Percentiles rank a stretch among this genome's conserved stretches.
Evolutionary conservation across 2,329 filamentous ascomycete genomes (phyloP).

Genomic region (Shiraia sp.): DNA sequence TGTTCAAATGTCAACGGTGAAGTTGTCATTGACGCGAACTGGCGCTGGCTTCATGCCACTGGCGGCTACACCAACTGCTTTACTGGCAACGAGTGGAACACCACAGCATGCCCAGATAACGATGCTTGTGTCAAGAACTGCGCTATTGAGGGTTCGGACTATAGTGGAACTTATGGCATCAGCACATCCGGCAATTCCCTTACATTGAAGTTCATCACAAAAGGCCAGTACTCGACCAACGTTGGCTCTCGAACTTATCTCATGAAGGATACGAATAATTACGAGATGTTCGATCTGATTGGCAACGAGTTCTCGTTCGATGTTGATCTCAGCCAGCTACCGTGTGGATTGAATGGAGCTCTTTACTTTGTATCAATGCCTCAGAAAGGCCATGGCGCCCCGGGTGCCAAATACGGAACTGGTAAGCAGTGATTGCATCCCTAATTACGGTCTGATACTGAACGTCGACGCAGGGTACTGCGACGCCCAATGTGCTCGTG

Average conservation of each 20-base stretch:
- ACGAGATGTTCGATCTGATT: constrained; percentile 41
- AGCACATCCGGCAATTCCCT: constrained; percentile 55
- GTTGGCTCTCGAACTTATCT: constrained; percentile 43
- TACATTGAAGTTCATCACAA: constrained; percentile 59
- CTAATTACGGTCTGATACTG: background rate
- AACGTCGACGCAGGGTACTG: constrained; percentile 42
- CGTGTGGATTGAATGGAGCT: constrained; percentile 68
- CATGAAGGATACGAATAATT: constrained; percentile 36
- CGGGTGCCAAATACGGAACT: constrained; percentile 55
- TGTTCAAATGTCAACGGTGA: constrained; percentile 40
- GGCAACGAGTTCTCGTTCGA: constrained; percentile 44
- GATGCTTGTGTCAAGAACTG: constrained; percentile 38
- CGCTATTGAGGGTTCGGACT: constrained; percentile 44
- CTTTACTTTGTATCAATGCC: constrained; percentile 59
- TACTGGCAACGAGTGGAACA: constrained; percentile 48
- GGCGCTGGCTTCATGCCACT: constrained; percentile 51
- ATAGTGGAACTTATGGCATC: constrained; percentile 46
- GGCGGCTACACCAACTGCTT: constrained; percentile 46
- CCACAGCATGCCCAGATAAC: constrained; percentile 39
- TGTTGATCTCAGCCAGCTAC: constrained; percentile 58
- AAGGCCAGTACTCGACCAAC: constrained; percentile 47
- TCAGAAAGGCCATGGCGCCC: constrained; percentile 50
- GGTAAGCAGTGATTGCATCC: constrained; percentile 47
- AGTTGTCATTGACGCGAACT: constrained; percentile 50
- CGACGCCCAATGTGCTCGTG: constrained; percentile 39